Evolutionary conservation across 768 basidiomycete genomes (phyloP).

Genomic region (Ramaria sp.): DNA sequence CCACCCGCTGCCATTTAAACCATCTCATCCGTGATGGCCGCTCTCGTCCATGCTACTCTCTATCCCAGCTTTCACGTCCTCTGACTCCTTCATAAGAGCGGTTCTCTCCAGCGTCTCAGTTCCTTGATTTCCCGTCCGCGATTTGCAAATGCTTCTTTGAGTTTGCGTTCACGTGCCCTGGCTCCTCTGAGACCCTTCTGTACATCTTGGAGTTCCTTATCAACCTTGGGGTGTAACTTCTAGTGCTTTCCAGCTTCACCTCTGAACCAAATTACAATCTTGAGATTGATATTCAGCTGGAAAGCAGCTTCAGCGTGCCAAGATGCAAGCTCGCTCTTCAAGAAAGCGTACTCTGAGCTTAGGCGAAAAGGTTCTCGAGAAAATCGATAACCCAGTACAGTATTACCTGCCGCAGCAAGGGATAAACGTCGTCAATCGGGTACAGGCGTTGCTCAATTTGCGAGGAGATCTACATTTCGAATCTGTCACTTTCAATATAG

Average conservation of each 20-base stretch:
- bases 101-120: conserved; percentile 37
- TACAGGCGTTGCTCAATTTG: too few species aligned
- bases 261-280: conserved; percentile 83
- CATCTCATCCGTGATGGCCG: conserved; percentile 53
- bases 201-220: conserved; percentile 64
- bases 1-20: conserved; percentile 36
- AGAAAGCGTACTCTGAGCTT: conserved; percentile 94
- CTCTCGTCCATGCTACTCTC: conserved; percentile 83
- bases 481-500: too few species aligned
- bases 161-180: conserved; percentile 52
- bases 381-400: conserved; percentile 78
- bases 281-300: conserved; percentile 88
- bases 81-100: conserved; percentile 42
- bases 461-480: too few species aligned
- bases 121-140: conserved; percentile 60
- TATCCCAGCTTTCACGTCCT: conserved; percentile 53
- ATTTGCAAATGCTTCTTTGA: conserved; percentile 40
- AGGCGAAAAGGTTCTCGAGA: conserved; percentile 92
- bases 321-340: conserved; percentile 85
- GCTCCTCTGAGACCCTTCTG: conserved; percentile 37
- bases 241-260: conserved; percentile 91
- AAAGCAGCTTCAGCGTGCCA: conserved; percentile 88
- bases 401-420: conserved; percentile 21
- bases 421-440: too few species aligned
- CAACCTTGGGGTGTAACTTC: conserved; percentile 76